Percentiles rank a stretch among this genome's conserved stretches.
Evolutionary conservation across 2,329 filamentous ascomycete genomes (phyloP).

Genomic region (Laburnicola sp.): DNA sequence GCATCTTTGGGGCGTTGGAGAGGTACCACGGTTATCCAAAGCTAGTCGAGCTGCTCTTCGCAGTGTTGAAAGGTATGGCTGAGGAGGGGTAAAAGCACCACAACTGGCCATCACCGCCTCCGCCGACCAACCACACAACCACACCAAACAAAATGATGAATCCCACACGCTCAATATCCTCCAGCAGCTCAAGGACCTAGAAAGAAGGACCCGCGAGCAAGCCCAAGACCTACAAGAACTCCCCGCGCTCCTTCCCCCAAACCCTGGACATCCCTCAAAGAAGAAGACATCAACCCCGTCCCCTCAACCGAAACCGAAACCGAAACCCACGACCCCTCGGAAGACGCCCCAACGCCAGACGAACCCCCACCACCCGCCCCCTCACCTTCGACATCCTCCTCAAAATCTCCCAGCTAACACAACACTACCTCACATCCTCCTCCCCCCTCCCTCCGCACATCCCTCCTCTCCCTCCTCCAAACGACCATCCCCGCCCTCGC

Average conservation of each 20-base stretch:
- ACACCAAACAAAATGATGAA: slow-evolving; percentile 7
- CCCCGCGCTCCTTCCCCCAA: slow-evolving; percentile 29
- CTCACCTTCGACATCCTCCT: slow-evolving; percentile 76
- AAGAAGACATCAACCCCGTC: slow-evolving; percentile 39
- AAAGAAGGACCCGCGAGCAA: slow-evolving; percentile 30
- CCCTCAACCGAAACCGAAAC: slow-evolving; percentile 36
- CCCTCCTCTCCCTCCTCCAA: slow-evolving; percentile 74
- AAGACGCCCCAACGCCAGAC: slow-evolving; percentile 63
- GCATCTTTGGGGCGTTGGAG: slow-evolving; percentile 90
- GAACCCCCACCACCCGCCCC: slow-evolving; percentile 62
- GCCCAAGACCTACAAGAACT: slow-evolving; percentile 30
- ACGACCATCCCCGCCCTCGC: slow-evolving; percentile 74
- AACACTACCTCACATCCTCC: slow-evolving; percentile 86
- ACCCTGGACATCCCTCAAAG: slow-evolving; percentile 42
- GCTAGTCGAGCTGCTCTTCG: slow-evolving; percentile 83
- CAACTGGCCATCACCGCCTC: slow-evolving; percentile 47
- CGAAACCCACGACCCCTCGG: slow-evolving; percentile 21
- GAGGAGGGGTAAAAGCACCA: slow-evolving; percentile 71
- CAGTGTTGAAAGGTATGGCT: slow-evolving; percentile 79
- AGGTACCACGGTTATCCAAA: slow-evolving; percentile 90
- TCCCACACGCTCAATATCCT: slow-evolving; percentile 26
- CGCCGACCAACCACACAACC: not conserved
- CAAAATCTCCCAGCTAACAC: slow-evolving; percentile 79
- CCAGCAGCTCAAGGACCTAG: slow-evolving; percentile 40
- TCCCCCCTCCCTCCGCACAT: slow-evolving; percentile 76